A percentile compares a stretch with the other conserved stretches of the same genome.
Evolutionary conservation across 441 rosid genomes (phyloP).

Genomic region (Populus hybrid): DNA sequence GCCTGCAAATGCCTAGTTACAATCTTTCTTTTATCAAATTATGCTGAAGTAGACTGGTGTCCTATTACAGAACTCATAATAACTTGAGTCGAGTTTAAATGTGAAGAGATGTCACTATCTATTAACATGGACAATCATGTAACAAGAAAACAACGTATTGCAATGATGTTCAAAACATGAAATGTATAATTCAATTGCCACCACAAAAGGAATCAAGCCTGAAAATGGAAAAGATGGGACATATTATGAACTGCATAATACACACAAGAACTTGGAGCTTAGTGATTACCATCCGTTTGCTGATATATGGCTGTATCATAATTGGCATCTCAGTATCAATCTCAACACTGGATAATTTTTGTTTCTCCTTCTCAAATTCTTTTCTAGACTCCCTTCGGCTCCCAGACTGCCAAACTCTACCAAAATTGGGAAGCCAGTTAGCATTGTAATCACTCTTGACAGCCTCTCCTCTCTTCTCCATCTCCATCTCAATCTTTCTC

Average conservation of each 20-base stretch:
- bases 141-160: background rate
- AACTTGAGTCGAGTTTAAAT: background rate
- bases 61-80: background rate
- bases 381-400: constrained; percentile 86
- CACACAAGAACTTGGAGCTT: constrained; percentile 1
- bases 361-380: constrained; percentile 77
- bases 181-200: background rate
- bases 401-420: constrained; percentile 98
- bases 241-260: background rate
- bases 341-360: constrained; percentile 45
- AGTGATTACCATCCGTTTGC: constrained; percentile 73
- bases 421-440: constrained; percentile 95
- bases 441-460: constrained; percentile 43
- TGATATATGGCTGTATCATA: constrained; percentile 60
- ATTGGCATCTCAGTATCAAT: constrained; percentile 44
- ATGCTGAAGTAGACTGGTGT: background rate
- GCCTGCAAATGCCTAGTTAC: background rate
- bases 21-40: background rate
- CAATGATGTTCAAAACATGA: constrained; percentile 3
- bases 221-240: constrained; percentile 1
- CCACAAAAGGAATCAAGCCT: background rate
- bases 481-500: constrained; percentile 45
- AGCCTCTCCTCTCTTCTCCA: constrained; percentile 66
- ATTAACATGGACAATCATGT: background rate
- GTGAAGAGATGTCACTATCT: background rate